These are phyloP conservation scores for Candida endomychidarum DNA, from an alignment of 805 yeast species.

Conservation along the genomic window DNA sequence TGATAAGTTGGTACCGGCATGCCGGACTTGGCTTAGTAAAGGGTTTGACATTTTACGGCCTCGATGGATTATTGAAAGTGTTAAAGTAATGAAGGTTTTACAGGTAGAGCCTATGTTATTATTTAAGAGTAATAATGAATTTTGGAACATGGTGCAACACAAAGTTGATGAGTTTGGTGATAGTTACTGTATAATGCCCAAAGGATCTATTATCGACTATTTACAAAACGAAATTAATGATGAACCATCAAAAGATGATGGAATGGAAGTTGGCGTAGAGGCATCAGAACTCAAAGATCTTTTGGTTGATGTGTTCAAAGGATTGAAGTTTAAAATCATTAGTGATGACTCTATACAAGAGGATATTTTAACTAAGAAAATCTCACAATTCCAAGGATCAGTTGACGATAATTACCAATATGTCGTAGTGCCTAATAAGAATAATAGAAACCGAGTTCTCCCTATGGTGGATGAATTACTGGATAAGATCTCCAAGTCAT, in stretches of 20 bases:
- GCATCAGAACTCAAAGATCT: too few species aligned
- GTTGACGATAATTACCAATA: constrained; percentile 1
- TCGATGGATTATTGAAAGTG: constrained; percentile 71
- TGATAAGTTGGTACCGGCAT: constrained; percentile 28
- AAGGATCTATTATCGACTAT: constrained; percentile 8
- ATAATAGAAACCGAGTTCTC: constrained; percentile 1
- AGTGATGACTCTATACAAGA: background rate
- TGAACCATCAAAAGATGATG: too few species aligned
- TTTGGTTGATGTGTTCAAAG: constrained; percentile 7
- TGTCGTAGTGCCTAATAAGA: background rate
- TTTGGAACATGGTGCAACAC: constrained; percentile 18
- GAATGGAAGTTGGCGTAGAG: constrained; percentile 2
- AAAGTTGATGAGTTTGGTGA: constrained; percentile 64
- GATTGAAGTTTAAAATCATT: constrained; percentile 4
- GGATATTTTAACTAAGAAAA: background rate
- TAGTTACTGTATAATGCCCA: constrained; percentile 41
- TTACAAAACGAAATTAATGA: constrained; percentile 1
- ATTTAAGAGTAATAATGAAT: constrained; percentile 36
- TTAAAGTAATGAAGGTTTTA: constrained; percentile 40
- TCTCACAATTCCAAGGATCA: constrained; percentile 6
- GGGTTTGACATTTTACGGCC: constrained; percentile 68
- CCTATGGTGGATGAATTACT: constrained; percentile 21
- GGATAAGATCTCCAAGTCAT: constrained; percentile 12
- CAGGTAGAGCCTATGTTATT: constrained; percentile 64
- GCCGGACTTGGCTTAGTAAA: constrained; percentile 22